phyloP scores from a whole-genome alignment of 371 early-diverging fungal species.

The Cladochytrium tenue region DNA sequence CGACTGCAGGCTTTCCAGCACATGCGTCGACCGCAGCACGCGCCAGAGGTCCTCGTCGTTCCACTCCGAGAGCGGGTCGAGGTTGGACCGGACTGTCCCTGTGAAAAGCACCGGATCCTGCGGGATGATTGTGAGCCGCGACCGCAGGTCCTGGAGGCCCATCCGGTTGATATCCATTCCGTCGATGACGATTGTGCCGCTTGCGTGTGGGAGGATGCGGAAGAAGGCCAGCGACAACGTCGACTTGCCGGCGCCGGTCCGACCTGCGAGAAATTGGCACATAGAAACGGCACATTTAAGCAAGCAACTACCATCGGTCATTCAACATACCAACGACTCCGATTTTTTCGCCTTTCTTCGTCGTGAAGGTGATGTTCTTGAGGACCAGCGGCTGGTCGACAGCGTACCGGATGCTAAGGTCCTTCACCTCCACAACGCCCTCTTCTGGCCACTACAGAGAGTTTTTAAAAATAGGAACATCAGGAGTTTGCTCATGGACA shows the following conservation, averaged over 20 bases:
- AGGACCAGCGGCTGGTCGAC: conserved; percentile 43
- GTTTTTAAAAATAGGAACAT: too few species aligned
- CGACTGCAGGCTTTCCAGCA: conserved; percentile 33
- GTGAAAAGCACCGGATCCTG: conserved; percentile 33
- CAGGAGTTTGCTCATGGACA: too few species aligned
- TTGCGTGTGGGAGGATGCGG: conserved; percentile 43
- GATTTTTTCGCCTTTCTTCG: conserved; percentile 71
- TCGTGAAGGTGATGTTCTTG: conserved; percentile 60
- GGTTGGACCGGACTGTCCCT: conserved; percentile 39
- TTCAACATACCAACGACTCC: conserved; percentile 78
- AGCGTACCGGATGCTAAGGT: conserved; percentile 35
- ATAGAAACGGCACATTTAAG: neutral
- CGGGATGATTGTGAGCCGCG: conserved; percentile 46
- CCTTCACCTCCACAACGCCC: conserved; percentile 60
- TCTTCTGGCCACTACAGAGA: conserved; percentile 61
- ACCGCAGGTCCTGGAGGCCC: conserved; percentile 32
- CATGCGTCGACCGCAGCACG: conserved; percentile 59
- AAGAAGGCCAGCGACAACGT: conserved; percentile 51
- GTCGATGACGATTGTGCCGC: conserved; percentile 46
- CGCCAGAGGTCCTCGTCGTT: conserved; percentile 63
- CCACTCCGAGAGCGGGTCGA: conserved; percentile 65
- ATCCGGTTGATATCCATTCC: conserved; percentile 32
- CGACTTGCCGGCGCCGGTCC: conserved; percentile 56
- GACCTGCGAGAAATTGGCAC: neutral
- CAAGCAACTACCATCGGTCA: neutral